A percentile compares a stretch with the other conserved stretches of the same genome.
phyloP scores from a whole-genome alignment of 148 eudicot species.

The Rhododendron kiyosumense region DNA sequence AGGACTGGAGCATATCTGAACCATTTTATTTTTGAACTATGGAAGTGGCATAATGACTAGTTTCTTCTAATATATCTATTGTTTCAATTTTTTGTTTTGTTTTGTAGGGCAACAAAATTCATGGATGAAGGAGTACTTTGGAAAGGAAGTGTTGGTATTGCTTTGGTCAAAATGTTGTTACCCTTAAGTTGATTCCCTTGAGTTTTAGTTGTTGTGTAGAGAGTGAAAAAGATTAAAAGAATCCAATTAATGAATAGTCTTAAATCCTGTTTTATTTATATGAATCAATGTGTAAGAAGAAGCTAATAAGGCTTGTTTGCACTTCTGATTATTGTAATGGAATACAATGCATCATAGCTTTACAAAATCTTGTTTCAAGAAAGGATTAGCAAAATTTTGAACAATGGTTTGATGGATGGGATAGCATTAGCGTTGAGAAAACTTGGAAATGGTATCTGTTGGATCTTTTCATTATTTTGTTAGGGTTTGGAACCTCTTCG shows the following conservation, averaged over 20 bases:
- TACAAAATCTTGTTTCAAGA: not conserved
- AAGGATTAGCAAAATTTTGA: not conserved
- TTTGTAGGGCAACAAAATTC: constrained; percentile 16
- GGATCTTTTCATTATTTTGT: not conserved
- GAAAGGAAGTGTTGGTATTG: not conserved
- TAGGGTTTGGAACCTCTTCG: too few species aligned
- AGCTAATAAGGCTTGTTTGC: not conserved
- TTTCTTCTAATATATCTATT: not conserved
- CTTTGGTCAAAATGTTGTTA: not conserved
- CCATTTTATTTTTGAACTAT: not conserved
- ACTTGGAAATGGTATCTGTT: not conserved
- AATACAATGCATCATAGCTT: not conserved
- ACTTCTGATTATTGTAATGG: not conserved
- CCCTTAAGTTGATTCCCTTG: not conserved
- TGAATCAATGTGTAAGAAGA: constrained; percentile 9
- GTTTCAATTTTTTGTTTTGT: not conserved
- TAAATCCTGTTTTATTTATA: not conserved
- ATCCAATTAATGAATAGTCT: not conserved
- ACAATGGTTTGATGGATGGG: not conserved
- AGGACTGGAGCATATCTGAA: not conserved
- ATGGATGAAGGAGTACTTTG: constrained; percentile 13
- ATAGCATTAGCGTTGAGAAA: not conserved
- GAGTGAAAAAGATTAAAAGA: constrained; percentile 6
- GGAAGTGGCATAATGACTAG: not conserved
- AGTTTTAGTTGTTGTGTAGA: not conserved